These are phyloP conservation scores for Inga leiocalycina DNA, from an alignment of 306 rosid species.

Conservation along the genomic window DNA sequence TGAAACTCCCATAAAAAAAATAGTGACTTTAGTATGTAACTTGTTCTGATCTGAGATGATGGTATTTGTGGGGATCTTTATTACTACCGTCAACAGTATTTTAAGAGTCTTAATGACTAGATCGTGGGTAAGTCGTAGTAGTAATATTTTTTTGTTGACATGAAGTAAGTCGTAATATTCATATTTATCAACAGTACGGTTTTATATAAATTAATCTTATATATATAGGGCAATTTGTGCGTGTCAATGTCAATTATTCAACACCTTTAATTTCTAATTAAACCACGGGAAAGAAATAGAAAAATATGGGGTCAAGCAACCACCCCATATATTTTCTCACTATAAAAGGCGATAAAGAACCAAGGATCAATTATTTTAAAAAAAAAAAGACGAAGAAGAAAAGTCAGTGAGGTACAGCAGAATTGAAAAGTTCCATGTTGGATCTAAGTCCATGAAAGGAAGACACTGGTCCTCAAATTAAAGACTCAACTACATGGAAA, in stretches of 20 bases:
- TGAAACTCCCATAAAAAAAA: not conserved
- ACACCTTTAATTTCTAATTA: not conserved
- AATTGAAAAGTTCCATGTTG: not conserved
- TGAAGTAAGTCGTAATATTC: not conserved
- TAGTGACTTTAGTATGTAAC: not conserved
- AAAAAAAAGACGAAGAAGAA: not conserved
- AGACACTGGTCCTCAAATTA: not conserved
- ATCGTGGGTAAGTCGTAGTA: not conserved
- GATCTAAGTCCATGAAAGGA: constrained; percentile 28
- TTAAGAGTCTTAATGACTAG: too few relatives aligned
- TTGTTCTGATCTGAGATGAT: not conserved
- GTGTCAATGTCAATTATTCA: not conserved
- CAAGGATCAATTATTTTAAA: not conserved
- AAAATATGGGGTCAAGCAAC: not conserved
- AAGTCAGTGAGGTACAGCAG: not conserved
- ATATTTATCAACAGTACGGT: not conserved
- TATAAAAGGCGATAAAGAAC: not conserved
- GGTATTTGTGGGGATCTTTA: too few relatives aligned
- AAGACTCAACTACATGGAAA: not conserved
- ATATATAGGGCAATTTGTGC: not conserved
- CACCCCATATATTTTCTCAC: not conserved
- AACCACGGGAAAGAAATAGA: not conserved
- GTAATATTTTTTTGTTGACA: too few relatives aligned
- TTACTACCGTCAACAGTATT: too few relatives aligned
- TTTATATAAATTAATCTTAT: not conserved